phyloP scores from a whole-genome alignment of 1,139 yeast genomes.

The Yamadazyma pseudoaaseri region DNA sequence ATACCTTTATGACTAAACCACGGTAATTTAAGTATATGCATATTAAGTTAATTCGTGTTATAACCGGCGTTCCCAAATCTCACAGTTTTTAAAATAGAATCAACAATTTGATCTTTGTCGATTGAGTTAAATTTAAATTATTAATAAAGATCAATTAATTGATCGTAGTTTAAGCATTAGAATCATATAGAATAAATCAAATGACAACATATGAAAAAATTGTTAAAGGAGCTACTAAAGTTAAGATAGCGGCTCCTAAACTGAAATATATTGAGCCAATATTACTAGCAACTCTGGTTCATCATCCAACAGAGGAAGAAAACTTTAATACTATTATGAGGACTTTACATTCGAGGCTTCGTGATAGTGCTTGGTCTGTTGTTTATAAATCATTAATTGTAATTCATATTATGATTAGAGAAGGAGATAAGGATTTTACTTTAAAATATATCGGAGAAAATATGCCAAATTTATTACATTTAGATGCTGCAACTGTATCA shows the following conservation, averaged over 20 bases:
- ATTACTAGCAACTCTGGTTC: constrained; percentile 64
- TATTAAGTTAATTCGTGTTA: constrained; percentile 18
- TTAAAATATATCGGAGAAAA: constrained; percentile 62
- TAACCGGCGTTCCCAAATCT: background rate
- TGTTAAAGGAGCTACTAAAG: constrained; percentile 50
- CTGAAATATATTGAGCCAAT: constrained; percentile 94
- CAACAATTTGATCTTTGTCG: constrained; percentile 1
- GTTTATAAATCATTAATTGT: constrained; percentile 85
- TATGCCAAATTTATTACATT: constrained; percentile 56
- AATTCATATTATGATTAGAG: constrained; percentile 86
- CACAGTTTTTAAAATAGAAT: background rate
- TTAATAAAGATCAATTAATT: background rate
- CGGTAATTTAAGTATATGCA: constrained; percentile 80
- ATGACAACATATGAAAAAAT: constrained; percentile 50
- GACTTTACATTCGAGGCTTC: constrained; percentile 57
- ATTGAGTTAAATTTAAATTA: no score
- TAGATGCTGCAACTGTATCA: constrained; percentile 30
- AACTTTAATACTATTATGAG: constrained; percentile 71
- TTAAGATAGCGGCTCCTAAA: constrained; percentile 93
- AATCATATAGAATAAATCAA: no score
- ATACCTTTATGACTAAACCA: constrained; percentile 76
- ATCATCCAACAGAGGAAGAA: constrained; percentile 41
- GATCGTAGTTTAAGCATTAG: no score
- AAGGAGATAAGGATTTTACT: constrained; percentile 76
- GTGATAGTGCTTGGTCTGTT: constrained; percentile 85